Evolutionary conservation across 1,139 yeast species (phyloP).

Genomic region (Zygoascus sp.): DNA sequence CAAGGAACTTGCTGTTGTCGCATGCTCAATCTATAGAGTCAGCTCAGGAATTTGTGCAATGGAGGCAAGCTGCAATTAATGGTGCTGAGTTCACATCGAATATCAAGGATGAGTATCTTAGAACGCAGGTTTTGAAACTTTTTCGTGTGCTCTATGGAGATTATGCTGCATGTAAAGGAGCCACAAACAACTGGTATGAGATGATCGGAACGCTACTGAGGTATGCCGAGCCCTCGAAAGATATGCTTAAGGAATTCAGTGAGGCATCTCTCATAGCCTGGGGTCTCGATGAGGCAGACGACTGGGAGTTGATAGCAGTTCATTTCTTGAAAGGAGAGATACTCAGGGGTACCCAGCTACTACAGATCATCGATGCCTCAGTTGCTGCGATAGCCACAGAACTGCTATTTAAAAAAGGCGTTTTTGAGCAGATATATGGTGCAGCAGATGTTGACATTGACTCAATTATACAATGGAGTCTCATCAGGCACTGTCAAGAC

Average conservation of each 20-base stretch:
- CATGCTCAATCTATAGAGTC: conserved; percentile 19
- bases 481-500: conserved; percentile 26
- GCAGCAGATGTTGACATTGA: conserved; percentile 9
- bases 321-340: conserved; percentile 56
- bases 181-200: conserved; percentile 67
- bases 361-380: conserved; percentile 60
- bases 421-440: conserved; percentile 45
- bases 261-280: conserved; percentile 33
- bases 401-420: conserved; percentile 60
- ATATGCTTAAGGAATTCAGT: conserved; percentile 44
- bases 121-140: conserved; percentile 18
- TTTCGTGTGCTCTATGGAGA: conserved; percentile 44
- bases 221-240: conserved; percentile 55
- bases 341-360: conserved; percentile 54
- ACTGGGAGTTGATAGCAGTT: conserved; percentile 61
- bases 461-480: conserved; percentile 25
- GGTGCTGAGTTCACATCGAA: conserved; percentile 17
- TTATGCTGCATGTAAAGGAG: conserved; percentile 46
- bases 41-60: conserved; percentile 22
- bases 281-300: conserved; percentile 39
- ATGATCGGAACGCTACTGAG: conserved; percentile 56
- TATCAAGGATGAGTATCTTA: conserved; percentile 17
- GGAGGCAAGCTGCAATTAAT: conserved; percentile 24
- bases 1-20: conserved; percentile 22
- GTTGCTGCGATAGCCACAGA: conserved; percentile 65